These are phyloP conservation scores for Saccharomycopsis sp. DNA, from an alignment of 805 yeast genomes.

Conservation along the genomic window DNA sequence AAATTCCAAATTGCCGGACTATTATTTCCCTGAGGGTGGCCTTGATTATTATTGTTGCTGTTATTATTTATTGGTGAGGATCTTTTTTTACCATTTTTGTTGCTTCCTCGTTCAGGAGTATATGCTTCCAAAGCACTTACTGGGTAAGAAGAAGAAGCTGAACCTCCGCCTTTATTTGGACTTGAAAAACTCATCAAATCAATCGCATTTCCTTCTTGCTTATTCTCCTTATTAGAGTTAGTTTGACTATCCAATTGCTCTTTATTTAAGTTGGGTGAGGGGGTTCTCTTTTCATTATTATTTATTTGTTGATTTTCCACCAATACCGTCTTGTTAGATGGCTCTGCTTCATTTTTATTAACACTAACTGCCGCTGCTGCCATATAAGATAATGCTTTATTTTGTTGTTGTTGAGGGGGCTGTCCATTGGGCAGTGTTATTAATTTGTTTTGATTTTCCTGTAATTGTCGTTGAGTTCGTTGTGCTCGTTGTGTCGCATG, in stretches of 20 bases:
- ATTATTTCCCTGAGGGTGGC: slow-evolving; percentile 17
- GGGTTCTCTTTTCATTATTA: slow-evolving; percentile 3
- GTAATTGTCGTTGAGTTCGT: too few species aligned
- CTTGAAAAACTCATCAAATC: slow-evolving; percentile 23
- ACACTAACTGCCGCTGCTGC: slow-evolving; percentile 25
- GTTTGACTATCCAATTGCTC: too few species aligned
- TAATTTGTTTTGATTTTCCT: too few species aligned
- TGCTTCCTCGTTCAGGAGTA: slow-evolving; percentile 53
- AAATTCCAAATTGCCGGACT: slow-evolving; percentile 94
- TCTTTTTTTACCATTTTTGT: slow-evolving; percentile 4
- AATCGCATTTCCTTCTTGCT: slow-evolving; percentile 17
- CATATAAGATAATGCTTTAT: slow-evolving; percentile 13
- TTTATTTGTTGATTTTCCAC: slow-evolving; percentile 10
- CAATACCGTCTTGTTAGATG: slow-evolving; percentile 10
- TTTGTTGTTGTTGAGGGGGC: slow-evolving; percentile 23
- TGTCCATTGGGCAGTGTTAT: too few species aligned
- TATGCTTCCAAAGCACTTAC: slow-evolving; percentile 53
- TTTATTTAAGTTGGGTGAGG: slow-evolving; percentile 1
- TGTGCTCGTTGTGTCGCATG: slow-evolving; percentile 19
- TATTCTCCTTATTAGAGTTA: slow-evolving; percentile 11
- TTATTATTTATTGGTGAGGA: not conserved
- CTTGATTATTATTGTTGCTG: slow-evolving; percentile 18
- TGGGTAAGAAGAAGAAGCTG: too few species aligned
- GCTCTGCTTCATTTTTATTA: slow-evolving; percentile 23
- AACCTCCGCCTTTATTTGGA: slow-evolving; percentile 39